Evolutionary conservation across 2,329 filamentous ascomycete species (phyloP).

Genomic region (Berkeleyomyces basicola): DNA sequence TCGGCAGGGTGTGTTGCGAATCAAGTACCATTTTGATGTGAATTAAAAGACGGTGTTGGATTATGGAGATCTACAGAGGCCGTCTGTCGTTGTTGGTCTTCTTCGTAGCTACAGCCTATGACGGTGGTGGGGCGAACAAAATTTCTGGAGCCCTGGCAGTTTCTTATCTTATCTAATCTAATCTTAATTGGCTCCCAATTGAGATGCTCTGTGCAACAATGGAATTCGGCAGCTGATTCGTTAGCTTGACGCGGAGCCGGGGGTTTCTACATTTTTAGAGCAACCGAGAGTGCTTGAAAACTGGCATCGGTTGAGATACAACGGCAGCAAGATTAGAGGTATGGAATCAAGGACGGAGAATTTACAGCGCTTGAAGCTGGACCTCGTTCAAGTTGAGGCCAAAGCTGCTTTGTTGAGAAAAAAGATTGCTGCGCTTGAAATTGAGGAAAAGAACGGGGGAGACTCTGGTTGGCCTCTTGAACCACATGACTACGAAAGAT

Average conservation of each 20-base stretch:
- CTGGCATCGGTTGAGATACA: neutral
- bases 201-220: slow-evolving; percentile 11
- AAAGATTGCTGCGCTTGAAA: neutral
- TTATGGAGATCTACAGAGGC: neutral
- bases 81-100: neutral
- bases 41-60: neutral
- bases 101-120: neutral
- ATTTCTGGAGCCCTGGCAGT: neutral
- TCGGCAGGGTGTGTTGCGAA: too few relatives aligned
- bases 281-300: neutral
- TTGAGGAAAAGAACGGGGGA: neutral
- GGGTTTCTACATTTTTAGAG: neutral
- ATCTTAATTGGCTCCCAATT: neutral
- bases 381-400: neutral
- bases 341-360: slow-evolving; percentile 24
- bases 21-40: slow-evolving; percentile 1
- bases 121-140: slow-evolving; percentile 5
- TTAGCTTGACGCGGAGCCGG: neutral
- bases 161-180: slow-evolving; percentile 11
- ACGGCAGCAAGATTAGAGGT: neutral
- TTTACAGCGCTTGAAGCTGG: slow-evolving; percentile 19
- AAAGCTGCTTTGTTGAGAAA: neutral
- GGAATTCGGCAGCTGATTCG: neutral
- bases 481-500: slow-evolving; percentile 63
- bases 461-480: slow-evolving; percentile 45